These are phyloP conservation scores for Lodderomyces parapsilosis DNA, from an alignment of 1,139 yeast genomes.

Conservation along the genomic window DNA sequence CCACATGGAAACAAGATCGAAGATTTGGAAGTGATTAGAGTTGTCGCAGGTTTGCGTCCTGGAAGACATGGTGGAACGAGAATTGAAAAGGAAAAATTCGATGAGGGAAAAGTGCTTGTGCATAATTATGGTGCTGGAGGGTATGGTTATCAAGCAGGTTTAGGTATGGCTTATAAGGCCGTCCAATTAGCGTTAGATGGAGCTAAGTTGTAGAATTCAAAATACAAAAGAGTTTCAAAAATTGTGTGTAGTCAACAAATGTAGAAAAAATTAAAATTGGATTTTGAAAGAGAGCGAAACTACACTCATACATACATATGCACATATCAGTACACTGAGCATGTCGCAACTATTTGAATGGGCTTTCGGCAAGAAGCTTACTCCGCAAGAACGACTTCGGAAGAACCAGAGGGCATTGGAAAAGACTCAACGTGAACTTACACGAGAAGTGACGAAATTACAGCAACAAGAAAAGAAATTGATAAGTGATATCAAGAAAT, in stretches of 20 bases:
- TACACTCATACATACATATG: no score
- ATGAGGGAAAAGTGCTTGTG: slow-evolving; percentile 32
- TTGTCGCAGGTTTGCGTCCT: slow-evolving; percentile 70
- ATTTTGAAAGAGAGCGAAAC: no score
- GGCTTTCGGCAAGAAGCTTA: slow-evolving; percentile 91
- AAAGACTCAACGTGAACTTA: slow-evolving; percentile 88
- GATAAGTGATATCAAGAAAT: slow-evolving; percentile 79
- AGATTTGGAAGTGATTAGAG: slow-evolving; percentile 47
- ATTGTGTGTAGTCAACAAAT: no score
- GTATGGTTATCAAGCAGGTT: slow-evolving; percentile 47
- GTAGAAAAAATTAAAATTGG: no score
- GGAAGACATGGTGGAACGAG: slow-evolving; percentile 68
- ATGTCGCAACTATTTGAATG: slow-evolving; percentile 74
- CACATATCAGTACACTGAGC: no score
- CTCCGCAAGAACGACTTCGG: slow-evolving; percentile 93
- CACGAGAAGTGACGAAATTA: slow-evolving; percentile 79
- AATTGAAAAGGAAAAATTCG: slow-evolving; percentile 48
- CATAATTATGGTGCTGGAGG: slow-evolving; percentile 53
- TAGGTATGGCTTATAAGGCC: slow-evolving; percentile 40
- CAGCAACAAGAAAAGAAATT: slow-evolving; percentile 91
- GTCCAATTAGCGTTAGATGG: slow-evolving; percentile 19
- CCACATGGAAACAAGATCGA: slow-evolving; percentile 18
- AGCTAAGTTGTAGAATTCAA: slow-evolving; percentile 9
- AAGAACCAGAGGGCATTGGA: slow-evolving; percentile 95
- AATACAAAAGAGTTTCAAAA: no score